Base-by-base conservation (phyloP, 2,329 filamentous ascomycete species). In the Trichoderma guizhouense region DNA sequence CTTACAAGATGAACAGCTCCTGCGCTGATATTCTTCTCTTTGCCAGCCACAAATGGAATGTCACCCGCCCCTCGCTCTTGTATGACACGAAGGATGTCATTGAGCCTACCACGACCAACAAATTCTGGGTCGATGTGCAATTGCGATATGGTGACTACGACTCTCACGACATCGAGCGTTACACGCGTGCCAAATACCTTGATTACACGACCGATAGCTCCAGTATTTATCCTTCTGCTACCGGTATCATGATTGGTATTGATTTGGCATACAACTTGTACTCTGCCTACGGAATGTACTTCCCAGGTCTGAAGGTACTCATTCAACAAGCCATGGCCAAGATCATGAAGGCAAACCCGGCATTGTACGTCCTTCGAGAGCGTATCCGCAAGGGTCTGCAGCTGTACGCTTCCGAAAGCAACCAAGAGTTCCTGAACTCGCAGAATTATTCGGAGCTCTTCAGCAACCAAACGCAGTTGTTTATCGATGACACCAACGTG, bases 1-100 rank as follows among this genome's bases (percentile, higher is more conserved):
- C 94, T 5, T 99, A 99, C 89, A 99, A 99, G 89, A 99, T 99
- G 96, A 99, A 99, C 86, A 98, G 95, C 78, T 98, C 95, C 72
- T 98, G 96, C 78, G 96, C 97, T 5, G 96, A 99, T 81, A 98
- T 99, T 74, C 87, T 98, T 69, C 88, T 99, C 11, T 99, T 99
- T 79, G 95, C 96, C 47, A 97, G 93, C 75, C 96, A 98, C 85
- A 99, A 98, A 82, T 99, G 97, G 97, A 98, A 97, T 74, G 95
- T 99, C 67, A 98, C 95, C 0, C 88, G 93, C 3, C 97, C 96
- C 2, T 98, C 95, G 3, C 89, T 97, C 76, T 85, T 99, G 4
- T 97, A 97, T 79, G 96, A 99, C 77, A 98, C 94, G 66, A 98
- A 98, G 85, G 96, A 99, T 79, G 90, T 92, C 21, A 97, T 98